Evolutionary conservation across 305 asterid genomes (phyloP).

Genomic region (Solanum hybrid): DNA sequence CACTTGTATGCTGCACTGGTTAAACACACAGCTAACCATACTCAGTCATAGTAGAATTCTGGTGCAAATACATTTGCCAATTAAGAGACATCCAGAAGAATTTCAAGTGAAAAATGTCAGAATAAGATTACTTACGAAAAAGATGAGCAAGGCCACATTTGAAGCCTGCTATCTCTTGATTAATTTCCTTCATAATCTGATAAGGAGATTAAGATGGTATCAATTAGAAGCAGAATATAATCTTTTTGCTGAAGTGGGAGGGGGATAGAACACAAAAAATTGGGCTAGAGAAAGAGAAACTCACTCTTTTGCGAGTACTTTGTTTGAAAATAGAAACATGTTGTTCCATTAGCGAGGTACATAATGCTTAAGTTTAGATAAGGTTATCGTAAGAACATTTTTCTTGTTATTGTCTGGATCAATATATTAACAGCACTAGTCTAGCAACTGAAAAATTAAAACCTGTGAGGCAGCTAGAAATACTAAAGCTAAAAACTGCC

Average conservation of each 20-base stretch:
- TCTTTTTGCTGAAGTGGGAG: neutral
- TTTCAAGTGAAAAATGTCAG: neutral
- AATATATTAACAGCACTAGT: neutral
- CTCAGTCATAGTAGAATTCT: neutral
- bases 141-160: constrained; percentile 89
- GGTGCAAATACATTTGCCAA: neutral
- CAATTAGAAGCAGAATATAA: neutral
- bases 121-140: constrained; percentile 44
- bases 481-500: neutral
- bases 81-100: neutral
- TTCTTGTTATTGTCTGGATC: neutral
- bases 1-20: constrained; percentile 97
- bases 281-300: neutral
- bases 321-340: neutral
- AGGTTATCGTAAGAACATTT: neutral
- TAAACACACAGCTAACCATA: neutral
- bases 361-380: neutral
- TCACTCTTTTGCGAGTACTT: neutral
- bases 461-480: neutral
- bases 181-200: constrained; percentile 79
- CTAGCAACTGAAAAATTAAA: neutral
- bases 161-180: constrained; percentile 66
- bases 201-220: constrained; percentile 1
- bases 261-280: neutral
- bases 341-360: neutral